These are phyloP conservation scores for Talaromyces sp. DNA, from an alignment of 2,329 filamentous ascomycete genomes.

Conservation along the genomic window DNA sequence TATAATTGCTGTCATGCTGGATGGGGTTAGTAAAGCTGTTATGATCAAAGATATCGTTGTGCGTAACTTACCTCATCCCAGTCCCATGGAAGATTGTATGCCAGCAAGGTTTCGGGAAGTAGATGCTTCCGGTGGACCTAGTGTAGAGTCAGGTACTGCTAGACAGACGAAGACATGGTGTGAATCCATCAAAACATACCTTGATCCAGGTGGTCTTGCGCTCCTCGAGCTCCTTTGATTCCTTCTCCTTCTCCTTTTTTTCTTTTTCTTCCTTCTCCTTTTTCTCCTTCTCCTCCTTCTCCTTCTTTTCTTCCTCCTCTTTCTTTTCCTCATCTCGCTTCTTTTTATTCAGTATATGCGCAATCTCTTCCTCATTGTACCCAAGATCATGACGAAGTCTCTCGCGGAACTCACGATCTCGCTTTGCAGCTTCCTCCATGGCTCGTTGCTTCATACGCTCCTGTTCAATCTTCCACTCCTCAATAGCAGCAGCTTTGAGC, in stretches of 20 bases:
- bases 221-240: slow-evolving; percentile 37
- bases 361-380: slow-evolving; percentile 47
- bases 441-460: slow-evolving; percentile 31
- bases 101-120: slow-evolving; percentile 49
- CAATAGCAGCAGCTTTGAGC: slow-evolving; percentile 46
- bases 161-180: neutral
- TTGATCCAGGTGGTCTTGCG: slow-evolving; percentile 48
- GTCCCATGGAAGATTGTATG: slow-evolving; percentile 51
- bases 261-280: slow-evolving; percentile 39
- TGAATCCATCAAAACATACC: slow-evolving; percentile 27
- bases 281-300: slow-evolving; percentile 38
- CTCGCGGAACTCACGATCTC: slow-evolving; percentile 38
- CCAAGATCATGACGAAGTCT: slow-evolving; percentile 44
- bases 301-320: slow-evolving; percentile 35
- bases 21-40: neutral
- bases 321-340: slow-evolving; percentile 39
- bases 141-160: slow-evolving; percentile 9
- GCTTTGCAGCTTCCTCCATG: slow-evolving; percentile 36
- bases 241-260: slow-evolving; percentile 25
- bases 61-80: slow-evolving; percentile 46
- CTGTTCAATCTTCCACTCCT: slow-evolving; percentile 40
- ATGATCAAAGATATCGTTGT: neutral
- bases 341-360: slow-evolving; percentile 44
- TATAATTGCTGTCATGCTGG: slow-evolving; percentile 65
- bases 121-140: slow-evolving; percentile 52